Base-by-base conservation (phyloP, 2,329 filamentous ascomycete genomes). In the Alternaria sp. region DNA sequence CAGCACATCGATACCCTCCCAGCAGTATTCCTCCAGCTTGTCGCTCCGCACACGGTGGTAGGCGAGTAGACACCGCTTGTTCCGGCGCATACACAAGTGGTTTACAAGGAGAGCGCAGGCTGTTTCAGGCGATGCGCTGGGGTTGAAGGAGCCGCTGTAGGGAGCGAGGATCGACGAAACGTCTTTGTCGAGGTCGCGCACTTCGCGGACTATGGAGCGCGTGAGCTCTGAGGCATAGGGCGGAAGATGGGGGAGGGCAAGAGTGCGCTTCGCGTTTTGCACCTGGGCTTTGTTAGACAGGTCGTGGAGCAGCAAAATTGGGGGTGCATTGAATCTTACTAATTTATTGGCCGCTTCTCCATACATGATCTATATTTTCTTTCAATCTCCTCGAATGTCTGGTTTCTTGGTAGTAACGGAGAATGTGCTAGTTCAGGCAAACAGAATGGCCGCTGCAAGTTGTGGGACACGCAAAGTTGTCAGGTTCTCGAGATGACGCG, bases 201-300 rank as follows among this genome's bases (percentile, higher is more conserved):
- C 93, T 85, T 99, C 95, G 72, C 93, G 90, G 2, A 93, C 91
- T 50, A 97, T 91, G 20, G 89, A 87, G 59, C 94, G 93, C 56
- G 98, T 92, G 45, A 96, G 86, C 75, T 98, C 95, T 28, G 93
- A 90, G 80, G 97, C 93, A 78, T 98, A 98, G 4, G 93, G 90
- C 1, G 95, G 95, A 3, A 99, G 87, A 77, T 96, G 89, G 32
- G 89, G 83, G 57, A 99, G 87, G 67, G 92, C 91, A 80, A 95
- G 93, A 18, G 92, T 97, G 76, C 95, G 89, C 85, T 98, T 98
- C 78, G 95, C 95, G 84, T 98, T 92, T 84, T 94, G 91, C 71
- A 96, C 94, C 92, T 97, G 66, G 43, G 34, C 36, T 10, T 10
- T 49, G 27, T 60, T 57, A 62, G 58, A 22, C 14, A 5, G 32